Base-by-base conservation (phyloP, 371 early-diverging fungal genomes). In the Amoeboaphelidium protococcarum region DNA sequence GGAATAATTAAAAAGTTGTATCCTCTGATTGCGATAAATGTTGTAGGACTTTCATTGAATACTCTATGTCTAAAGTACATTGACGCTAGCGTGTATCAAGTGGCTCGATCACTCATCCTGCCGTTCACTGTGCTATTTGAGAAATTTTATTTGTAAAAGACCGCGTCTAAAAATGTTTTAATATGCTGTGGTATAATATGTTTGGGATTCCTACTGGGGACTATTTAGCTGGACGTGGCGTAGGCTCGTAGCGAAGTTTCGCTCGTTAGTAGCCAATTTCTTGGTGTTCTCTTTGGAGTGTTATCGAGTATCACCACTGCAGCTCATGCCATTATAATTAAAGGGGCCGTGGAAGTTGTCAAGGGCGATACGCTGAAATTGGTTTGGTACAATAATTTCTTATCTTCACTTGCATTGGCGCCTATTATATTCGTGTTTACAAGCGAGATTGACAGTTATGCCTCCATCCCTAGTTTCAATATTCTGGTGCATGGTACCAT, bases 241-340 rank as follows among this genome's bases (percentile, higher is more conserved):
- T n/a, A n/a, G n/a, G 19, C 10, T 37, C 16, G 43, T 44, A 16
- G 27, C 40, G 45, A 44, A 16, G 45, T 10, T 24, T 13, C 43
- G 22, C 23, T 3, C 19, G 16, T 25, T 12, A 25, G 6, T 13
- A 47, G 44, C 6, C 2, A 37, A 13, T 16, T 25, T 13, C 16
- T 51, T n/a, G 69, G 71, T 12, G 45, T 67, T 24, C 13, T 59
- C 16, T 64, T 64, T 23, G 72, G 72, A 1, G 51, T 66, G 23
- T 44, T 65, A n/a, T 65, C 65, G 0, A 61, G 60, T 22, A 41
- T 69, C 31, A 62, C 71, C 25, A 72, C 72, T 3, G 68, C 71
- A 1, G 51, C 58, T 3, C 72, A 72, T 47, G 65, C 69, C n/a
- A 65, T 72, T 47, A 58, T 72, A 45, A 72, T 72, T 60, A 71